Percentiles rank a stretch among this genome's conserved stretches.
Evolutionary conservation across 2,329 filamentous ascomycete genomes (phyloP).

Genomic region (Penicillium sclerotigenum): DNA sequence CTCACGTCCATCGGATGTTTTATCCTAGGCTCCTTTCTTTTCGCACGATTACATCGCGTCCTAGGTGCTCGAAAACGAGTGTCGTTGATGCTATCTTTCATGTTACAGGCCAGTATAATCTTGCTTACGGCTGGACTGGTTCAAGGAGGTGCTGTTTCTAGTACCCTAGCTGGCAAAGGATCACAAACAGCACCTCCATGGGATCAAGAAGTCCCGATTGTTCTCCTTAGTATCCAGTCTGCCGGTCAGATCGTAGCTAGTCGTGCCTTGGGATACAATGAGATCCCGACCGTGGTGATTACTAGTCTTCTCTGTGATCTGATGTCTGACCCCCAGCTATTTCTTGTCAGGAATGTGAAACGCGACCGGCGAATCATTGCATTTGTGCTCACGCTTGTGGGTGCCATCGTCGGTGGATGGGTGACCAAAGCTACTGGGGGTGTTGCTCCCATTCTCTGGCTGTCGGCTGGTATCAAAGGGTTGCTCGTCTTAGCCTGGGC

Average conservation of each 20-base stretch:
- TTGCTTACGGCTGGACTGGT: constrained; percentile 28
- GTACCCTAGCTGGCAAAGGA: constrained; percentile 5
- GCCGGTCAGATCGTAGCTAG: constrained; percentile 32
- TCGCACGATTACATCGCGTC: constrained; percentile 36
- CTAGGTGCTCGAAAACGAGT: constrained; percentile 23
- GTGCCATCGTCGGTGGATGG: constrained; percentile 30
- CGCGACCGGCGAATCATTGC: constrained; percentile 29
- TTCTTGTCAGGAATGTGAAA: constrained; percentile 27
- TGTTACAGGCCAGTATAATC: constrained; percentile 28
- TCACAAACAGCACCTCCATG: constrained; percentile 10
- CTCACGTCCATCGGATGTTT: constrained; percentile 46
- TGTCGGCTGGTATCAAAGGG: constrained; percentile 26
- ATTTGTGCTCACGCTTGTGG: constrained; percentile 25
- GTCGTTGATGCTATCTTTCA: constrained; percentile 29
- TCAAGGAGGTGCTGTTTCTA: constrained; percentile 24
- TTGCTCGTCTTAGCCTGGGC: constrained; percentile 20
- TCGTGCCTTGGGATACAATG: constrained; percentile 28
- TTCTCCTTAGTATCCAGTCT: constrained; percentile 32
- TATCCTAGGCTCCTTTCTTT: constrained; percentile 40
- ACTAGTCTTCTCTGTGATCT: constrained; percentile 28
- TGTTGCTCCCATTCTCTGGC: constrained; percentile 25
- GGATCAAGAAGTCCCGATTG: constrained; percentile 30
- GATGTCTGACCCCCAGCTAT: constrained; percentile 29
- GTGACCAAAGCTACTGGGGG: constrained; percentile 26
- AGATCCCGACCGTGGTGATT: constrained; percentile 35